Base-by-base conservation (phyloP, 768 basidiomycete genomes). In the Tylopilus rubrobrunneus region DNA sequence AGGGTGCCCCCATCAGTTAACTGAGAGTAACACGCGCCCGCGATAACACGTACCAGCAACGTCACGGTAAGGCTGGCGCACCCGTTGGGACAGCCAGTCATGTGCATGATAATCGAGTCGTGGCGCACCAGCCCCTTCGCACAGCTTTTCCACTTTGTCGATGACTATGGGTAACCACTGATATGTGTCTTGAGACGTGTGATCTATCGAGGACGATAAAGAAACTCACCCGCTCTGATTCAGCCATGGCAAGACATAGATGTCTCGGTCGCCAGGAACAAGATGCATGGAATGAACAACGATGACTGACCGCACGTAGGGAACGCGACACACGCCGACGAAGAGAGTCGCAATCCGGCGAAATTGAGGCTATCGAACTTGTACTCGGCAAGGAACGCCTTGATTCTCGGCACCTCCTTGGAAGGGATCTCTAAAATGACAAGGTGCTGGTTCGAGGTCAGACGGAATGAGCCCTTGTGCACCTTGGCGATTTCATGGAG, bases 61-160 rank as follows among this genome's bases (percentile, higher is more conserved):
- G n/a, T n/a, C n/a, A n/a, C n/a, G n/a, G 70, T 96, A 98, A 36
- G 93, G 96, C 95, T 80, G 2, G 95, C 91, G 68, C 94, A 94
- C 36, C 92, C 92, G 63, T 93, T 94, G 3, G 92, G 92, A 61
- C 95, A 98, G 47, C 96, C 96, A 15, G 95, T 98, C 95, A 98
- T 98, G 49, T 96, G 83, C 96, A 99, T 98, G 56, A 98, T 84
- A 59, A 98, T 96, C 4, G 89, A 85, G 71, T 99, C 96, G 67
- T 97, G 87, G 44, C 96, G 80, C 40, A 19, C 96, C 96, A 61
- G 85, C 88, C 68, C 94, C 90, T 69, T 98, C 97, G 65, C 89
- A 91, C 7, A 98, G 87, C 72, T 85, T 84, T 75, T 99, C 96
- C 17, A 98, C 87, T 73, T 98, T 98, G 72, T 92, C 87, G 53